These are phyloP conservation scores for Stipa capillata DNA, from an alignment of 176 grass and related monocot species.

Conservation along the genomic window DNA sequence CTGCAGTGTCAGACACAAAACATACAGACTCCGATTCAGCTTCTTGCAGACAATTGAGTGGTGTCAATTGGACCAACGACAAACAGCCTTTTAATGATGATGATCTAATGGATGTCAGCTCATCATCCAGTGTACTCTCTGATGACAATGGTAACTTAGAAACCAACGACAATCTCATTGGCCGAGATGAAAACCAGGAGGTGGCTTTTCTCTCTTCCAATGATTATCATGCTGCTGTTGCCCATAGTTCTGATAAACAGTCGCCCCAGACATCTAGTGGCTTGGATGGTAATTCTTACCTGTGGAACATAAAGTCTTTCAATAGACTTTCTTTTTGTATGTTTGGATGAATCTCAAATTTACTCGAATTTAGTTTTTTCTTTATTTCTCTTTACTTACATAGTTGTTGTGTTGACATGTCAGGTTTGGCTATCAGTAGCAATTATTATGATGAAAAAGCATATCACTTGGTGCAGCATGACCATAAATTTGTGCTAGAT, in stretches of 20 bases:
- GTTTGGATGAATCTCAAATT: background rate
- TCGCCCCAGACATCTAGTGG: conserved; percentile 18
- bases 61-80: conserved; percentile 31
- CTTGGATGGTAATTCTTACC: conserved; percentile 43
- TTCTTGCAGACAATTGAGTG: conserved; percentile 18
- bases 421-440: conserved; percentile 37
- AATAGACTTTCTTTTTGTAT: conserved; percentile 2
- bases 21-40: conserved; percentile 21
- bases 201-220: conserved; percentile 1
- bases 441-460: conserved; percentile 23
- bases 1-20: conserved; percentile 16
- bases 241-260: conserved; percentile 18
- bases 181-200: conserved; percentile 16
- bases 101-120: conserved; percentile 62
- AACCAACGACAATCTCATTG: conserved; percentile 4
- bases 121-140: conserved; percentile 51
- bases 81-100: conserved; percentile 48
- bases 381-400: conserved; percentile 1
- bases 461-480: conserved; percentile 23
- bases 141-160: conserved; percentile 12
- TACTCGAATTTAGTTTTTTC: background rate
- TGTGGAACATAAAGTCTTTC: conserved; percentile 7
- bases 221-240: background rate
- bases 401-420: conserved; percentile 16
- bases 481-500: conserved; percentile 20